Percentiles rank a stretch among this genome's conserved stretches.
phyloP scores from a whole-genome alignment of 805 yeast genomes.

The Limtongia smithiae region DNA sequence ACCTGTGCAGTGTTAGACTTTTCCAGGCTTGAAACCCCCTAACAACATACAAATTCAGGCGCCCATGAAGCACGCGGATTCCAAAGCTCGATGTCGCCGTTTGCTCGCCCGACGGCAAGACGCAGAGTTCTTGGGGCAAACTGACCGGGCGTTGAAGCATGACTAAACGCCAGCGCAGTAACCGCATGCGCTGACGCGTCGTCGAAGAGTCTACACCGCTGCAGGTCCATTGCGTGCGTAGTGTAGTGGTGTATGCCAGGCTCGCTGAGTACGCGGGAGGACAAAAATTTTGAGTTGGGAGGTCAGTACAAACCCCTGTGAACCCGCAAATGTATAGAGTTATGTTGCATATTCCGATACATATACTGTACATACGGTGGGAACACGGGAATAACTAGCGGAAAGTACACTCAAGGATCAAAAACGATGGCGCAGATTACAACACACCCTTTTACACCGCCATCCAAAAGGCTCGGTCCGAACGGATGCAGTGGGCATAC shows the following conservation, averaged over 20 bases:
- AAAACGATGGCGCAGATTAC: too few relatives aligned
- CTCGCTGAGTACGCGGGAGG: too few relatives aligned
- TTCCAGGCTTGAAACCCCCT: not conserved
- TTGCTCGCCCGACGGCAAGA: slow-evolving; percentile 85
- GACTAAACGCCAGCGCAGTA: slow-evolving; percentile 65
- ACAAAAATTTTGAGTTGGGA: slow-evolving; percentile 9
- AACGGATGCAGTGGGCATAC: too few relatives aligned
- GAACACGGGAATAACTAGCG: too few relatives aligned
- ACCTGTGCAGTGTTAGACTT: slow-evolving; percentile 32
- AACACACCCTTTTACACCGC: too few relatives aligned
- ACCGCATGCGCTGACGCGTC: slow-evolving; percentile 82
- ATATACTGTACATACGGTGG: too few relatives aligned
- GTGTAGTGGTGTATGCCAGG: too few relatives aligned
- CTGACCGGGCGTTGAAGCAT: slow-evolving; percentile 45
- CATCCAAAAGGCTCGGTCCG: too few relatives aligned
- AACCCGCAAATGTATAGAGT: too few relatives aligned
- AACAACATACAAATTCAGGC: slow-evolving; percentile 50
- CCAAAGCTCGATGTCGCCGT: slow-evolving; percentile 96
- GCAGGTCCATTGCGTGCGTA: slow-evolving; percentile 57
- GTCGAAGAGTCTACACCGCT: slow-evolving; percentile 87
- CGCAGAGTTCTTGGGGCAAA: slow-evolving; percentile 57
- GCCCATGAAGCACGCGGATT: slow-evolving; percentile 76
- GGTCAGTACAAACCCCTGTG: not conserved
- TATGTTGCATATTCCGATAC: too few relatives aligned
- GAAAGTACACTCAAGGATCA: too few relatives aligned